Base-by-base conservation (phyloP, 2,329 filamentous ascomycete genomes). In the Lecanicillium sp. region DNA sequence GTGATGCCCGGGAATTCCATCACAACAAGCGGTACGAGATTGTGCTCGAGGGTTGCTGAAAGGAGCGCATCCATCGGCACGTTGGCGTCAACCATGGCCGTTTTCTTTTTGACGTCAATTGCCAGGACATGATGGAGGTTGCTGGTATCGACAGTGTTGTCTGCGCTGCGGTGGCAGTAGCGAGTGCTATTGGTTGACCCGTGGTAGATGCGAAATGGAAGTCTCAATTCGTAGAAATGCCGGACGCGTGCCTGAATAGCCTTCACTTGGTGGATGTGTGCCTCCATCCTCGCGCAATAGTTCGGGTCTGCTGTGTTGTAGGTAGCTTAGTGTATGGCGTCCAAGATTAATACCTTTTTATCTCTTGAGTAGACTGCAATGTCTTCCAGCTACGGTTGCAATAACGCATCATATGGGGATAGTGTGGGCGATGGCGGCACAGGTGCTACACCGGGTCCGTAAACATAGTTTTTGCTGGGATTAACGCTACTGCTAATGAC, bases 161-260 rank as follows among this genome's bases (percentile, higher is more conserved):
- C 71, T 10, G 63, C 60, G 38, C 63, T 65, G 24, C 72, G 71
- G 17, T 69, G 66, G 6, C 72, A 72, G 23, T 74, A 74, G 7
- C 86, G 81, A 29, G 86, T 90, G 64, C 81, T 87, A 67, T 87
- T 89, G 21, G 86, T 89, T 0, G 83, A 81, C 52, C 86, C 86
- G 65, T 90, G 86, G 56, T 81, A 86, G 60, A 90, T 83, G n/a
- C 84, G 76, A 64, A 87, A 90, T 2, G 83, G 29, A 30, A 30
- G 5, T n/a, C 15, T 30, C 11, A 30, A 10, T 12, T 30, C 29
- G 9, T 30, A 30, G 29, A 30, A 30, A 6, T 30, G 29, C 11
- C 29, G 29, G 29, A 30, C 29, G 4, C 29, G 29, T 30, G 4
- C 29, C 29, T 30, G 29, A 6, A 30, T 30, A 10, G 29, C 11